Conservation (phyloP, 2,329 filamentous ascomycete species). For the Neofusicoccum umdonicola region DNA sequence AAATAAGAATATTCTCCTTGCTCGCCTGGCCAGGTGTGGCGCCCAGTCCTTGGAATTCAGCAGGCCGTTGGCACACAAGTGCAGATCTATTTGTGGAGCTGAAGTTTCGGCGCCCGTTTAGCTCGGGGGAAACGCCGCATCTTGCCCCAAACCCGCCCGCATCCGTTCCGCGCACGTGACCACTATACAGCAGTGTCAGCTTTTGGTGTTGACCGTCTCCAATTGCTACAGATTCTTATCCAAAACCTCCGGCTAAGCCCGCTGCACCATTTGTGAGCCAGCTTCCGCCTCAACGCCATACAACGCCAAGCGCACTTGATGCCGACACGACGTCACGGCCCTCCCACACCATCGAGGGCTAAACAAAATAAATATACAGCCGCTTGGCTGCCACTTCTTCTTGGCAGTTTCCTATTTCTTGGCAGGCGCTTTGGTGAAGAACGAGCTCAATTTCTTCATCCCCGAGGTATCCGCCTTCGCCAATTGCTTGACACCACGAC, state of each 20-base stretch:
- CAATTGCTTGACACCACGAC: slow-evolving; percentile 72
- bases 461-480: slow-evolving; percentile 87
- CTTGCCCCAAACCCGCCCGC: not conserved
- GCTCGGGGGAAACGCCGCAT: not conserved
- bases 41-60: not conserved
- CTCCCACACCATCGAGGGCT: not conserved
- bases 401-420: slow-evolving; percentile 24
- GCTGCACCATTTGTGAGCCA: not conserved
- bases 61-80: slow-evolving; percentile 1
- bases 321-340: not conserved
- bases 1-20: not conserved
- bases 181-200: not conserved
- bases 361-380: not conserved
- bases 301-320: not conserved
- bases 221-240: not conserved
- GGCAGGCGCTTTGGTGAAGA: slow-evolving; percentile 69
- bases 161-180: not conserved
- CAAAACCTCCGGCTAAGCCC: not conserved
- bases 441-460: slow-evolving; percentile 96
- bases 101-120: not conserved
- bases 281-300: not conserved
- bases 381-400: not conserved
- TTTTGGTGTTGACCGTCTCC: not conserved
- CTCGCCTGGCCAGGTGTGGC: not conserved
- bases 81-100: not conserved